phyloP scores from a whole-genome alignment of 83 land plant species.

The Diphasiastrum complanatum region DNA sequence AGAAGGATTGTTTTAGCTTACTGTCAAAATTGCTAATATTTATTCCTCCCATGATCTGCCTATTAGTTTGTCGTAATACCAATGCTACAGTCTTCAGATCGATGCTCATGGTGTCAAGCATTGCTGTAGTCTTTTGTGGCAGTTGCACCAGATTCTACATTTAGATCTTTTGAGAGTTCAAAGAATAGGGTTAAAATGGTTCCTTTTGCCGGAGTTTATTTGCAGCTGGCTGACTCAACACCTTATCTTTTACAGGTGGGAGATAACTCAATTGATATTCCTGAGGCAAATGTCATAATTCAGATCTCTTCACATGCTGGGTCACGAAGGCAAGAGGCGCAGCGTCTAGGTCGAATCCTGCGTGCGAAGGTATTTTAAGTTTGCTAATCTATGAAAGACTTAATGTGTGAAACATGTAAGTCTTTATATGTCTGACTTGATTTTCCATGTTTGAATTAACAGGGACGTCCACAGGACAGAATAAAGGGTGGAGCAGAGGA shows the following conservation, averaged over 20 bases:
- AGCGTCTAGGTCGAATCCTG: constrained; percentile 92
- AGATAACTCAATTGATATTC: constrained; percentile 95
- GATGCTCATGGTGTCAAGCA: too few relatives aligned
- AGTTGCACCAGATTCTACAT: too few relatives aligned
- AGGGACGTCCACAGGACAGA: constrained; percentile 85
- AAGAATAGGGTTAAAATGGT: too few relatives aligned
- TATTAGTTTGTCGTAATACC: too few relatives aligned
- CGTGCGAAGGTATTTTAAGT: constrained; percentile 70
- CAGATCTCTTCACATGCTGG: constrained; percentile 98
- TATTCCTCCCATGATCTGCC: too few relatives aligned
- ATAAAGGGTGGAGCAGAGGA: constrained; percentile 96
- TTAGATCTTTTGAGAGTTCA: too few relatives aligned
- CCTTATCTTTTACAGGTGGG: constrained; percentile 54
- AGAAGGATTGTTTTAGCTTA: too few relatives aligned
- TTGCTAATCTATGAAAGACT: background rate
- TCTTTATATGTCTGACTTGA: background rate
- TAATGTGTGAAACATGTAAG: background rate
- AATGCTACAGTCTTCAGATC: too few relatives aligned
- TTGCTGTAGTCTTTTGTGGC: too few relatives aligned
- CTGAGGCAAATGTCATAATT: constrained; percentile 94
- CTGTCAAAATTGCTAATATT: too few relatives aligned
- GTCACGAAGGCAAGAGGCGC: constrained; percentile 95
- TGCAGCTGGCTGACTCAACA: background rate
- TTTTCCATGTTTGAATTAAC: constrained; percentile 10
- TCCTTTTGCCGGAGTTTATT: too few relatives aligned